These are phyloP conservation scores for Akanthomyces muscarius DNA, from an alignment of 2,329 filamentous ascomycete genomes.

Conservation along the genomic window DNA sequence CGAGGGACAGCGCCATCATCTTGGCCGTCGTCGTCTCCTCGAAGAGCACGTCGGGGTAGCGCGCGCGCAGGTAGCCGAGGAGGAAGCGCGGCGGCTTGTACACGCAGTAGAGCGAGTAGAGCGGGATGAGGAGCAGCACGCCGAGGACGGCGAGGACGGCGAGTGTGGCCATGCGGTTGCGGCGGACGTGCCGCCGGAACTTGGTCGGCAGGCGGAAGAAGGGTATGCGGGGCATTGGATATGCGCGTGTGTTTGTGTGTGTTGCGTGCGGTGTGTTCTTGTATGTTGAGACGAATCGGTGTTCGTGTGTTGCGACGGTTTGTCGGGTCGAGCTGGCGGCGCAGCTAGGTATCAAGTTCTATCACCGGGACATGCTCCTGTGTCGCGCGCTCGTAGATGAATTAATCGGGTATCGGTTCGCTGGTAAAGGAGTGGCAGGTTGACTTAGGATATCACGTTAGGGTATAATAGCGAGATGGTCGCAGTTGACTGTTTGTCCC, in stretches of 20 bases:
- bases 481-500: not conserved
- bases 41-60: constrained; percentile 78
- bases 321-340: no score
- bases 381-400: not conserved
- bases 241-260: not conserved
- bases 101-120: constrained; percentile 58
- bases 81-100: constrained; percentile 77
- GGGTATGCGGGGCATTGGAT: constrained; percentile 37
- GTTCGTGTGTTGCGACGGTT: not conserved
- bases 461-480: not conserved
- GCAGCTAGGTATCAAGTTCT: not conserved
- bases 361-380: not conserved
- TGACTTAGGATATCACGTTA: not conserved
- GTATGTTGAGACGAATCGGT: not conserved
- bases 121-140: constrained; percentile 35
- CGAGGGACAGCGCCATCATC: constrained; percentile 77
- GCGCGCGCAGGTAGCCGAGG: constrained; percentile 64
- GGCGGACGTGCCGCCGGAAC: constrained; percentile 54
- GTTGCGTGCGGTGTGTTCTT: not conserved
- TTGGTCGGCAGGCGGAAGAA: constrained; percentile 53
- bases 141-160: constrained; percentile 37
- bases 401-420: not conserved
- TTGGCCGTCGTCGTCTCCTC: constrained; percentile 57
- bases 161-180: constrained; percentile 55
- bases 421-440: not conserved